A percentile compares a stretch with the other conserved stretches of the same genome.
Evolutionary conservation across 2,329 filamentous ascomycete species (phyloP).

Genomic region (Juglanconis juglandina): DNA sequence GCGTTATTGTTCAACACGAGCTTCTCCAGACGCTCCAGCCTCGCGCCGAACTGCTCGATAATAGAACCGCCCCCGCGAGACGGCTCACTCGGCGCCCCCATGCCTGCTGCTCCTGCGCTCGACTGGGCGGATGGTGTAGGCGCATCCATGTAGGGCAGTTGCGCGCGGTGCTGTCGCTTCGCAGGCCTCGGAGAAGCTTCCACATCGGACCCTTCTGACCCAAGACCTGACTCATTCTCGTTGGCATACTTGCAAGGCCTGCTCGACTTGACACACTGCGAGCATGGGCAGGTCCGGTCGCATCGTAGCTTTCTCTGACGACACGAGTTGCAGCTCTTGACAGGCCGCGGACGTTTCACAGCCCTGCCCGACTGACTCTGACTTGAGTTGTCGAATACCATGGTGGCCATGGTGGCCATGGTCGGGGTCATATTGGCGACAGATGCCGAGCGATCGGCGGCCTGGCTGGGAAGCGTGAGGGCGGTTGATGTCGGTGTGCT

Average conservation of each 20-base stretch:
- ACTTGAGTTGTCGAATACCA: conserved; percentile 19
- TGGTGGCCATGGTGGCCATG: conserved; percentile 10
- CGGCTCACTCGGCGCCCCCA: conserved; percentile 21
- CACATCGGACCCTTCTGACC: conserved; percentile 42
- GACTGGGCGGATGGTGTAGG: conserved; percentile 5
- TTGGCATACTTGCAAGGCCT: conserved; percentile 51
- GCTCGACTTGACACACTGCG: conserved; percentile 56
- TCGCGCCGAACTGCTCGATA: conserved; percentile 34
- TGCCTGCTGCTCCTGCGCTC: neutral
- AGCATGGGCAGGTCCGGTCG: conserved; percentile 54
- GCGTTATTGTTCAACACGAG: conserved; percentile 32
- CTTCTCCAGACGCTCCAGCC: conserved; percentile 54
- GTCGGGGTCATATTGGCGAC: conserved; percentile 17
- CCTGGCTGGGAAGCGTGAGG: conserved; percentile 4
- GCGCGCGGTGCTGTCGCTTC: conserved; percentile 32
- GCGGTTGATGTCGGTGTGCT: conserved; percentile 9
- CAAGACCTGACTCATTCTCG: conserved; percentile 41
- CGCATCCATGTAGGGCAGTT: conserved; percentile 10
- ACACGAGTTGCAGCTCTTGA: conserved; percentile 56
- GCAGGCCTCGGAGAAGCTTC: conserved; percentile 21
- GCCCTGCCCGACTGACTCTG: conserved; percentile 26
- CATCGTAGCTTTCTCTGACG: conserved; percentile 56
- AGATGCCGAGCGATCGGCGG: conserved; percentile 10
- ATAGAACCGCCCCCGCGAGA: neutral
- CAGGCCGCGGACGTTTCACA: conserved; percentile 52